phyloP scores from a whole-genome alignment of 2,329 filamentous ascomycete species.

The Hypocreales sp. region DNA sequence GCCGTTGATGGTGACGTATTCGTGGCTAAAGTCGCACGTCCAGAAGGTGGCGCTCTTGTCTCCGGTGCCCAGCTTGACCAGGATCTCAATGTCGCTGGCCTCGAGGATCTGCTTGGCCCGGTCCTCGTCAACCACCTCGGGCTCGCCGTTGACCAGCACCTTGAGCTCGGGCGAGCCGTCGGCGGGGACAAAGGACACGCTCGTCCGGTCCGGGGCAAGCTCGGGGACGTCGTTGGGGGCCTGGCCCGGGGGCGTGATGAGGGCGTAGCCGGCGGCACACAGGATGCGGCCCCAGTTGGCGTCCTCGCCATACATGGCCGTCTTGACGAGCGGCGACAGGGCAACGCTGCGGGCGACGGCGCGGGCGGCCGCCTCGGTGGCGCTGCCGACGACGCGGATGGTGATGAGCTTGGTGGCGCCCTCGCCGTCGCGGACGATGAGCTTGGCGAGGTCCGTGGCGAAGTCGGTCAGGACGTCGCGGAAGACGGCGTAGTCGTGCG shows the following conservation, averaged over 20 bases:
- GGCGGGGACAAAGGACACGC: conserved; percentile 61
- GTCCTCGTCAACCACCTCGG: conserved; percentile 61
- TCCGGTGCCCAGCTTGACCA: conserved; percentile 57
- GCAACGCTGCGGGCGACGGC: conserved; percentile 80
- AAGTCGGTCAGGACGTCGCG: conserved; percentile 58
- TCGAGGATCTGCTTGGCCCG: conserved; percentile 65
- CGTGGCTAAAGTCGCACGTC: conserved; percentile 78
- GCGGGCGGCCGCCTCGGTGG: conserved; percentile 54
- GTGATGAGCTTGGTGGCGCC: conserved; percentile 97
- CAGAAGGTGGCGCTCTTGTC: conserved; percentile 58
- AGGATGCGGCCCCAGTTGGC: conserved; percentile 98
- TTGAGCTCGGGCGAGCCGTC: conserved; percentile 67
- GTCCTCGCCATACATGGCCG: conserved; percentile 89
- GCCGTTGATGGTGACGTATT: conserved; percentile 58
- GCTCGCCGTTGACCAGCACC: conserved; percentile 65
- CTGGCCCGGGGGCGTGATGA: conserved; percentile 42
- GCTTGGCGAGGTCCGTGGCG: conserved; percentile 70
- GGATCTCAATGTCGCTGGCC: conserved; percentile 64
- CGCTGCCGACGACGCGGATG: conserved; percentile 64
- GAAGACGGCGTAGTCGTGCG: conserved; percentile 55
- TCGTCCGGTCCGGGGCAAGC: conserved; percentile 55
- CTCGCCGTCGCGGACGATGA: conserved; percentile 91
- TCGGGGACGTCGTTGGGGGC: conserved; percentile 43
- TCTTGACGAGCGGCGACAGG: conserved; percentile 87
- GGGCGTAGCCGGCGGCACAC: conserved; percentile 77